phyloP scores from a whole-genome alignment of 306 rosid species.

The Prosopis cineraria region DNA sequence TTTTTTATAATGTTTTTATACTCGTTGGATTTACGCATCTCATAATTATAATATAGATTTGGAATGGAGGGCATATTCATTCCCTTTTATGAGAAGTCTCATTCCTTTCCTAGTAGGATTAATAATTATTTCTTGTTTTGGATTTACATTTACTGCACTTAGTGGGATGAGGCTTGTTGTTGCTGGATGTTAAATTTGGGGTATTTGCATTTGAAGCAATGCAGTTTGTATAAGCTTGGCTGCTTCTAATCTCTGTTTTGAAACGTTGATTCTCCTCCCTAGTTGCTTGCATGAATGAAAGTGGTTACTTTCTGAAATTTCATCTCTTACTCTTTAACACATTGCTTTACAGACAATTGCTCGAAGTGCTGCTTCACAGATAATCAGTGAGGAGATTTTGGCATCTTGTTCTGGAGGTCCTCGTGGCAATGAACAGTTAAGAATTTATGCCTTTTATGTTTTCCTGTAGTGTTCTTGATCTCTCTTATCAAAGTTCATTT shows the following conservation, averaged over 20 bases:
- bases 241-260: conserved; percentile 7
- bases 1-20: not conserved
- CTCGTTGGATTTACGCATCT: not conserved
- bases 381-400: conserved; percentile 71
- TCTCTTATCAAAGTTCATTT: conserved; percentile 23
- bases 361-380: conserved; percentile 61
- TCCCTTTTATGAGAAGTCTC: not conserved
- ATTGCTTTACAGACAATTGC: conserved; percentile 57
- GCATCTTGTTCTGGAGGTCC: conserved; percentile 80
- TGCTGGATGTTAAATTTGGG: not conserved
- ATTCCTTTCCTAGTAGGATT: not conserved
- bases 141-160: too few relatives aligned
- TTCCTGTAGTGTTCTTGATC: conserved; percentile 3
- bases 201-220: not conserved
- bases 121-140: not conserved
- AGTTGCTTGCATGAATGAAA: conserved; percentile 17
- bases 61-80: not conserved
- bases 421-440: conserved; percentile 89
- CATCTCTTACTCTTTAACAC: conserved; percentile 17
- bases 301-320: conserved; percentile 16
- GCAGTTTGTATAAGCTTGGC: too few relatives aligned
- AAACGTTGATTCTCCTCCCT: not conserved
- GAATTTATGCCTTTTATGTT: conserved; percentile 19
- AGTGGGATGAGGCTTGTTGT: too few relatives aligned
- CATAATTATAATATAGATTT: not conserved